Evolutionary conservation across 768 basidiomycete species (phyloP).

Genomic region (Agaricus bisporus): DNA sequence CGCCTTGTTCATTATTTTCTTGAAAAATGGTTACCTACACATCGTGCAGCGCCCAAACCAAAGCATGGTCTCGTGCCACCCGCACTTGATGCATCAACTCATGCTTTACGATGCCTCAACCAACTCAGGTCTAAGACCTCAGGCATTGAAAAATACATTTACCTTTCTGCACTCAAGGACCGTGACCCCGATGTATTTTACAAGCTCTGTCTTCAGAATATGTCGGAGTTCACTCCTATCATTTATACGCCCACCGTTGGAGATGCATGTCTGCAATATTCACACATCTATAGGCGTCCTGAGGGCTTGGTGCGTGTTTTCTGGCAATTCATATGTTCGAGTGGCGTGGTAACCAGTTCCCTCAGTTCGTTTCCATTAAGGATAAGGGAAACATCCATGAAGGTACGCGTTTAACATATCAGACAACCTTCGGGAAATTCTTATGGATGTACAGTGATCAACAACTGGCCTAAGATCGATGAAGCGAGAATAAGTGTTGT

Average conservation of each 20-base stretch:
- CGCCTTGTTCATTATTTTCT: constrained; percentile 18
- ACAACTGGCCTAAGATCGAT: constrained; percentile 64
- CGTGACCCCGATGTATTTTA: constrained; percentile 76
- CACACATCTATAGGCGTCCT: constrained; percentile 67
- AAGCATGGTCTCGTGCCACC: constrained; percentile 59
- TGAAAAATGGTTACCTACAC: constrained; percentile 10
- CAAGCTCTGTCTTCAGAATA: constrained; percentile 62
- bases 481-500: constrained; percentile 89
- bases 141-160: constrained; percentile 81
- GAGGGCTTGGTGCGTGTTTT: constrained; percentile 57
- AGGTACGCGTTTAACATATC: constrained; percentile 19
- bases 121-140: constrained; percentile 74
- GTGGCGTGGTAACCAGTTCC: constrained; percentile 11
- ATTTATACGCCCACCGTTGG: constrained; percentile 94
- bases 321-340: neutral
- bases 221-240: constrained; percentile 68
- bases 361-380: constrained; percentile 68
- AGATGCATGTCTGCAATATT: constrained; percentile 83
- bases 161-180: constrained; percentile 68
- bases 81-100: constrained; percentile 43
- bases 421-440: neutral
- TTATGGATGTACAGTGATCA: constrained; percentile 38
- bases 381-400: constrained; percentile 77
- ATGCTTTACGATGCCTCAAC: constrained; percentile 52
- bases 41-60: constrained; percentile 32